Percentiles rank a stretch among this genome's conserved stretches.
These are phyloP conservation scores for Cordyceps javanica DNA, from an alignment of 2,329 filamentous ascomycete genomes.

Conservation along the genomic window DNA sequence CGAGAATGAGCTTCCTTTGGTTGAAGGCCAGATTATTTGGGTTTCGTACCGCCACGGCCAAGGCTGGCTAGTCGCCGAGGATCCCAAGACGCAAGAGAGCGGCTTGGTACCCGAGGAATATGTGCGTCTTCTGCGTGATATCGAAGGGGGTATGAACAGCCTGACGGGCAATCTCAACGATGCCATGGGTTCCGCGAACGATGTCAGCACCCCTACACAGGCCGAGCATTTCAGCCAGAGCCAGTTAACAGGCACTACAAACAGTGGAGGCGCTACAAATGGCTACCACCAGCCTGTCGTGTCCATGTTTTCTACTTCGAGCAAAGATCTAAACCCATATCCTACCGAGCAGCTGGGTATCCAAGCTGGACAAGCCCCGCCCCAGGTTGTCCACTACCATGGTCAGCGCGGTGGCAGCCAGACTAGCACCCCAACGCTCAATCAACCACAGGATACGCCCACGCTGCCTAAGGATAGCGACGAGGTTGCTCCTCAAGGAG, in stretches of 20 bases:
- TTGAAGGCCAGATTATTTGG: slow-evolving; percentile 93
- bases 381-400: slow-evolving; percentile 62
- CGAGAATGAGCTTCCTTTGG: slow-evolving; percentile 87
- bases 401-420: slow-evolving; percentile 62
- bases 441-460: slow-evolving; percentile 42
- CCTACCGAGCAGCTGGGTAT: slow-evolving; percentile 59
- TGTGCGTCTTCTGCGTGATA: slow-evolving; percentile 84
- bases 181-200: slow-evolving; percentile 44
- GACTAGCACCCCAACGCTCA: slow-evolving; percentile 55
- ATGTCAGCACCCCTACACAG: slow-evolving; percentile 56
- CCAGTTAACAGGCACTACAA: slow-evolving; percentile 37
- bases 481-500: slow-evolving; percentile 26
- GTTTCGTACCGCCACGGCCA: slow-evolving; percentile 95
- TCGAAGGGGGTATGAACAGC: slow-evolving; percentile 81
- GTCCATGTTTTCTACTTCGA: slow-evolving; percentile 64
- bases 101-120: slow-evolving; percentile 96
- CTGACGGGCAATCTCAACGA: slow-evolving; percentile 52
- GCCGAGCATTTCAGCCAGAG: slow-evolving; percentile 45
- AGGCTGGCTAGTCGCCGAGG: slow-evolving; percentile 95
- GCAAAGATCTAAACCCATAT: slow-evolving; percentile 62
- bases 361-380: slow-evolving; percentile 55
- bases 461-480: slow-evolving; percentile 43
- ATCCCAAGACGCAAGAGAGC: slow-evolving; percentile 89
- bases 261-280: slow-evolving; percentile 42
- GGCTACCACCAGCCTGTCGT: slow-evolving; percentile 64